phyloP scores from a whole-genome alignment of 768 basidiomycete genomes.

The Gyrodon lividus region DNA sequence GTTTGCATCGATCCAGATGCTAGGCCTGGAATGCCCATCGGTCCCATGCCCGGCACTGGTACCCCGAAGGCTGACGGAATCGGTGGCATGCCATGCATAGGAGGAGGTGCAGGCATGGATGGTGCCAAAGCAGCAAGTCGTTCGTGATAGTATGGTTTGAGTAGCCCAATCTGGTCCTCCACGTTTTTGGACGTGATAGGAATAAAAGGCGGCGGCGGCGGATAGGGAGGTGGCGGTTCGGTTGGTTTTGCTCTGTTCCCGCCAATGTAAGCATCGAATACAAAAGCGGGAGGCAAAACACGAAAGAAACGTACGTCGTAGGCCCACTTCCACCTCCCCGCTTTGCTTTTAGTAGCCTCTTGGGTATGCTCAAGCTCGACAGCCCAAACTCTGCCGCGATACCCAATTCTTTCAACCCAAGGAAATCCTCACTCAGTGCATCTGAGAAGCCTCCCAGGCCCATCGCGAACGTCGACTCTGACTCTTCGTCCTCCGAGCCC shows the following conservation, averaged over 20 bases:
- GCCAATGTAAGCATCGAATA: background rate
- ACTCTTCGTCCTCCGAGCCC: constrained; percentile 58
- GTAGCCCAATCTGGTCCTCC: constrained; percentile 81
- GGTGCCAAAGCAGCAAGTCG: constrained; percentile 49
- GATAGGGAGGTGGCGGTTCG: constrained; percentile 80
- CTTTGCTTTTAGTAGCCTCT: constrained; percentile 69
- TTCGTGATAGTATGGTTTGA: constrained; percentile 69
- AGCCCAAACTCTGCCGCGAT: constrained; percentile 85
- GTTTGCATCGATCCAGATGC: constrained; percentile 12
- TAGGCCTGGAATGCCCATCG: background rate
- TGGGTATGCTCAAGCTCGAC: constrained; percentile 74
- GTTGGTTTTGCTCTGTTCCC: constrained; percentile 55
- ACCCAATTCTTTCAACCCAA: constrained; percentile 84
- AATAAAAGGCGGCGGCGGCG: constrained; percentile 80
- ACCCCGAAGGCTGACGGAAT: constrained; percentile 11
- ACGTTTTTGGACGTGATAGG: constrained; percentile 64
- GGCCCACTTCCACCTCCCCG: constrained; percentile 40
- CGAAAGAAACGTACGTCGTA: constrained; percentile 46
- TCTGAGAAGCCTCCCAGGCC: constrained; percentile 80
- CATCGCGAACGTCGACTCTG: constrained; percentile 67
- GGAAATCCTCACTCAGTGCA: constrained; percentile 87
- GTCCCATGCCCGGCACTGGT: background rate
- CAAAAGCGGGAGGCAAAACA: background rate
- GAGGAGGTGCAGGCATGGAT: constrained; percentile 17
- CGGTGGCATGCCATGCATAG: constrained; percentile 16